Base-by-base conservation (phyloP, 129 eudicot genomes). In the Deinandra increscens region DNA sequence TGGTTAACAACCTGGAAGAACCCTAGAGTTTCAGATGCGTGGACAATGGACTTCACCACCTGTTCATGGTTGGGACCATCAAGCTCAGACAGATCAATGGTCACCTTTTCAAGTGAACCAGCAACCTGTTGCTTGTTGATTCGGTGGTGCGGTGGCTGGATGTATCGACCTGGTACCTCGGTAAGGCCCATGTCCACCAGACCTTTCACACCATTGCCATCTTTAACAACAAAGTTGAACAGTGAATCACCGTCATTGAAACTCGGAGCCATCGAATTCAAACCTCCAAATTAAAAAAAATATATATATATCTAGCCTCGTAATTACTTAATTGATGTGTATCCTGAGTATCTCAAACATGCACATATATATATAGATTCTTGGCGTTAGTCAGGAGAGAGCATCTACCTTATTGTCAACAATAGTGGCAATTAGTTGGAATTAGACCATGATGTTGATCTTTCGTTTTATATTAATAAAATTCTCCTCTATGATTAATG, bases 1-100 rank as follows among this genome's bases (percentile, higher is more conserved):
- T 81, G 85, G 71, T 76, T 81, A 17, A 81, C 78, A 50, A 81
- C 85, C 39, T 81, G 85, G 45, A 81, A 76, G 63, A 69, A 80
- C 37, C 84, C 84, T 0, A 74, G 60, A 43, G 78, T 82, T 46
- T 82, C 80, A 13, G 86, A 78, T 3, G 86, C 86, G 33, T 64
- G 66, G 22, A 68, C 78, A 37, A 82, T 74, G 58, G 79, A 56
- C 69, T 69, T 63, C 18, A 48, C 81, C 69, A 82, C 86, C 51
- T 81, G 74, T 23, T 71, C 81, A 42, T 76, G 76, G 51, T 72
- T 50, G 8, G 81, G 75, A 49, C 81, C 81, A 43, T 81, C 75
- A 1, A 81, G 81, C 64, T 71, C 68, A 14, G 85, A 76, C 45
- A 81, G 56, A 61, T 81, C 85, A 33, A 81, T 76, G 78, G 75